phyloP scores from a whole-genome alignment of 2,329 filamentous ascomycete genomes.

The Colletotrichum theobromicola region DNA sequence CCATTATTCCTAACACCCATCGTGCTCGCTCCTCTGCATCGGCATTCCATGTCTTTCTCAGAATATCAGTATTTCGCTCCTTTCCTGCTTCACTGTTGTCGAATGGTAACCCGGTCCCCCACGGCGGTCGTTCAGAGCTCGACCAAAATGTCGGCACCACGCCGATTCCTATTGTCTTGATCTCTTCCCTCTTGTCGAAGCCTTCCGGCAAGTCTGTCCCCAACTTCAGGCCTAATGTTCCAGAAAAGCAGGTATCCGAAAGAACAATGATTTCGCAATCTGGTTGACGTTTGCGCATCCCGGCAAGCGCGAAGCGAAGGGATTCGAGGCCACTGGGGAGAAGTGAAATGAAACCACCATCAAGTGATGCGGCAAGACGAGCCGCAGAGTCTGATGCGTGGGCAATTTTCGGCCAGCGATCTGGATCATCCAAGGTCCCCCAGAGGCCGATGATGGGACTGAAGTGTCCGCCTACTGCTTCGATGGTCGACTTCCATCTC shows the following conservation, averaged over 20 bases:
- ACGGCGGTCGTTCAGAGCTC: neutral
- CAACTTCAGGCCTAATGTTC: neutral
- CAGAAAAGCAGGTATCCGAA: conserved; percentile 7
- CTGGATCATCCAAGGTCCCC: conserved; percentile 1
- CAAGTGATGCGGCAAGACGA: neutral
- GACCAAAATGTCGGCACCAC: conserved; percentile 6
- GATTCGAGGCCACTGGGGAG: conserved; percentile 4
- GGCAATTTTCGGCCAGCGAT: neutral
- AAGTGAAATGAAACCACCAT: neutral
- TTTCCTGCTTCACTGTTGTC: neutral
- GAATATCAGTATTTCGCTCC: neutral
- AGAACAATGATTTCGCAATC: neutral
- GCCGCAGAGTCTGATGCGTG: neutral
- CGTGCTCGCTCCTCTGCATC: neutral
- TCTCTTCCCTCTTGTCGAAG: neutral
- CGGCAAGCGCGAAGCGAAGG: neutral
- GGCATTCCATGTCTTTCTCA: neutral
- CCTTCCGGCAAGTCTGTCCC: neutral
- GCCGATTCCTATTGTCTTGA: neutral
- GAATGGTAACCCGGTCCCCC: neutral
- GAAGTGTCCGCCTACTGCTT: neutral
- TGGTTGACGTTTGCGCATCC: neutral
- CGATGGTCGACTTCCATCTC: neutral
- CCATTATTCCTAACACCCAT: neutral
- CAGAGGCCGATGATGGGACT: conserved; percentile 9